These are phyloP conservation scores for Butyriboletus loyo DNA, from an alignment of 768 basidiomycete species.

Conservation along the genomic window DNA sequence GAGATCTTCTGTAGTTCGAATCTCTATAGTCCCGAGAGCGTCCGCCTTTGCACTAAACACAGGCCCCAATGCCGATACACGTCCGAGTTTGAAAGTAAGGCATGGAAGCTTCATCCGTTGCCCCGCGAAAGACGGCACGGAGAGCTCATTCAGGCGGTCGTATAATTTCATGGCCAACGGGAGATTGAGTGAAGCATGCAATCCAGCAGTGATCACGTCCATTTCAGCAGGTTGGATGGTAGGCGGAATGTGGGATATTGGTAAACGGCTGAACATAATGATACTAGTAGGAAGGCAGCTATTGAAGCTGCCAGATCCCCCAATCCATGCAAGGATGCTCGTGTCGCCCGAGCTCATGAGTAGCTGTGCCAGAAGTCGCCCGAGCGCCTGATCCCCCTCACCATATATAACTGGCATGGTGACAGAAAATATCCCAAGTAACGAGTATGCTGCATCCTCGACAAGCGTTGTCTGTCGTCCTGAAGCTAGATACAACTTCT, in stretches of 20 bases:
- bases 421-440: constrained; percentile 10
- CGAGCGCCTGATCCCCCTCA: constrained; percentile 8
- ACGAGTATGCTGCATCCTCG: constrained; percentile 13
- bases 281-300: constrained; percentile 1
- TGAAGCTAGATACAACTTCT: constrained; percentile 8
- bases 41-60: not conserved
- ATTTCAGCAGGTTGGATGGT: not conserved
- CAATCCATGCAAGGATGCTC: constrained; percentile 9
- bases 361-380: constrained; percentile 5
- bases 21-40: constrained; percentile 8
- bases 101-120: constrained; percentile 7
- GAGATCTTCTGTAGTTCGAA: constrained; percentile 5
- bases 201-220: not conserved
- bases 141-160: not conserved
- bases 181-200: not conserved
- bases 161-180: not conserved
- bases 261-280: not conserved
- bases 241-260: not conserved
- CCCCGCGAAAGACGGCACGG: not conserved
- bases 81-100: constrained; percentile 5
- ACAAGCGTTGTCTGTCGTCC: constrained; percentile 1
- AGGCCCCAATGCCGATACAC: not conserved
- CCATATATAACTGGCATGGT: constrained; percentile 10
- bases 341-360: constrained; percentile 4
- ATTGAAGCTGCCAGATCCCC: not conserved